Evolutionary conservation across 1,284 basidiomycete species (phyloP).

Genomic region (Inonotus hispidus): DNA sequence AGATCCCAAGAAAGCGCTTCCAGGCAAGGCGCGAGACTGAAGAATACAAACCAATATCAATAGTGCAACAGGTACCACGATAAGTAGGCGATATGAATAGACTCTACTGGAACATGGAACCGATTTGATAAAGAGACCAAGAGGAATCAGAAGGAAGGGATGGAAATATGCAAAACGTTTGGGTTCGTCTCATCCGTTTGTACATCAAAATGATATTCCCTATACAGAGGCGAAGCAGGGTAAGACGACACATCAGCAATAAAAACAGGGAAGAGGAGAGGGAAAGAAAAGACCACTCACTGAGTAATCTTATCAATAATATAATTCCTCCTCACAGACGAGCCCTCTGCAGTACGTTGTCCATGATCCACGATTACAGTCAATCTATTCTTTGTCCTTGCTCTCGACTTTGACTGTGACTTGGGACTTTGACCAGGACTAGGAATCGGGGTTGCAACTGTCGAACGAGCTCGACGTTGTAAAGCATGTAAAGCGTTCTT

Average conservation of each 20-base stretch:
- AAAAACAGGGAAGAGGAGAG: background rate
- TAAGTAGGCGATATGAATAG: no score
- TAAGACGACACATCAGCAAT: background rate
- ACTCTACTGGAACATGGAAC: no score
- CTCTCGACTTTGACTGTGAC: no score
- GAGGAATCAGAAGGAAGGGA: constrained; percentile 2
- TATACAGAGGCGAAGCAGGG: background rate
- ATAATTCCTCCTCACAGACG: constrained; percentile 65
- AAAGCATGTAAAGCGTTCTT: constrained; percentile 58
- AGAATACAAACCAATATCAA: no score
- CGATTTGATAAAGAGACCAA: no score
- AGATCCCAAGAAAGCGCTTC: no score
- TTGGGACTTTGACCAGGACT: no score
- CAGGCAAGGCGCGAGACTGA: no score
- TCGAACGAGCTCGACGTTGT: constrained; percentile 43
- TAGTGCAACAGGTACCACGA: no score
- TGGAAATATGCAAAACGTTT: constrained; percentile 10
- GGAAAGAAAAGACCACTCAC: background rate
- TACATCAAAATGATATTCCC: constrained; percentile 12
- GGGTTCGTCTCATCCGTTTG: constrained; percentile 12
- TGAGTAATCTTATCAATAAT: constrained; percentile 15
- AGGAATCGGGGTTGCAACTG: no score
- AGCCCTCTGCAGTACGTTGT: constrained; percentile 61
- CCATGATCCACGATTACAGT: constrained; percentile 78
- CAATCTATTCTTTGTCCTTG: constrained; percentile 32